Conservation (phyloP, 768 basidiomycete species). For the Fomitopsis pulvina region DNA sequence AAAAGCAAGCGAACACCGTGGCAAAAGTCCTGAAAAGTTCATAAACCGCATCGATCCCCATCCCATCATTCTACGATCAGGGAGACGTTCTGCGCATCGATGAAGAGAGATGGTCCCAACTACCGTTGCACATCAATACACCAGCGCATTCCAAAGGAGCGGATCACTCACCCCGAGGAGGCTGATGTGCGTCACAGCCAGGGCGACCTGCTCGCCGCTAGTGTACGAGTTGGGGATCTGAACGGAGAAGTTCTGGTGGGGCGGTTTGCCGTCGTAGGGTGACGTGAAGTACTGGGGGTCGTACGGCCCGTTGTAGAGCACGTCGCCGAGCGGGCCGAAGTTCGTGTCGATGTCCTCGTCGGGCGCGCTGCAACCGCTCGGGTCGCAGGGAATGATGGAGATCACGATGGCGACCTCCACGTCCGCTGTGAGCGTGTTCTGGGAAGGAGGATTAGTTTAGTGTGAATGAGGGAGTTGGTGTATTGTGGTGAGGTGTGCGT, state of each 20-base stretch:
- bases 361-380: slow-evolving; percentile 13
- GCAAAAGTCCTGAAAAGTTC: no score
- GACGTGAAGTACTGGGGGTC: slow-evolving; percentile 18
- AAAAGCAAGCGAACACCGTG: no score
- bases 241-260: slow-evolving; percentile 25
- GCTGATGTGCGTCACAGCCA: slow-evolving; percentile 11
- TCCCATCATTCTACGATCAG: no score
- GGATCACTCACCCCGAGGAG: no score
- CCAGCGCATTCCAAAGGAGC: no score
- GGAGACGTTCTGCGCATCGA: no score
- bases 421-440: slow-evolving; percentile 25
- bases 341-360: neutral
- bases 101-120: no score
- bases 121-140: no score
- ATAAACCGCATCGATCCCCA: no score
- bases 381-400: slow-evolving; percentile 19
- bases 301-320: slow-evolving; percentile 26
- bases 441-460: neutral
- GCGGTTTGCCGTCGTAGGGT: slow-evolving; percentile 9
- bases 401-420: slow-evolving; percentile 30
- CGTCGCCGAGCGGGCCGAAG: slow-evolving; percentile 19
- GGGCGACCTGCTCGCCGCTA: slow-evolving; percentile 6
- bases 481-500: neutral
- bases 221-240: slow-evolving; percentile 12
- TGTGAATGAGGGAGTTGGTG: no score